Evolutionary conservation across 441 rosid species (phyloP), one percentile per base, ranked within the genome.

Genomic region (Brassica balearica): DNA sequence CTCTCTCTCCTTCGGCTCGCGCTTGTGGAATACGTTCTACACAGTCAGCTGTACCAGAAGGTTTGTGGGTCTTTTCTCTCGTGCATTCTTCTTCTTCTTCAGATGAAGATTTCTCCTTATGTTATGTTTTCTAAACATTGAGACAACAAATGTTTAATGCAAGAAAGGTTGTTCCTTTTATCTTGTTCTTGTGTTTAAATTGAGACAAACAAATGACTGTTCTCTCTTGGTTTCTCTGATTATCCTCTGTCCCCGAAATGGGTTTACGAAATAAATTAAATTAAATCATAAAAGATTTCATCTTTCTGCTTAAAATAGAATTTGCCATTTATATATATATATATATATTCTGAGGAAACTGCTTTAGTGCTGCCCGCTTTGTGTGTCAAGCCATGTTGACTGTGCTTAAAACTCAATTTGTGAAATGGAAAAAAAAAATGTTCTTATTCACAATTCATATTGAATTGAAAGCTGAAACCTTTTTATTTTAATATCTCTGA

Each of bases 11-110:
- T 48, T 67, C 1, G 10, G 58, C 69, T 67, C 20, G 17, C 10
- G 22, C 77, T 36, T 73, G 65, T 69, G 77, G 77, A 73, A 73
- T 78, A 77, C 73, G 14, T 78, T 73, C 73, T 78, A 12, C 76
- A 41, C 67, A 78, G 77, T 73, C 73, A 78, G 43, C 77, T 72
- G 25, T 34, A 56, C 46, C 38, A 3, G 2, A 78, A 78, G 82
- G 82, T 78, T 61, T 9, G 74, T 68, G 23, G 9, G 6, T 63
- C 74, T 78, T 25, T 25, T 63, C 20, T 27, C 67, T 32, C 46
- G 1, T 67, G 8, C 68, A n/a, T 63, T 63, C 67, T 65, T 60
- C 65, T 59, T 59, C 66, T 59, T 34, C 46, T 75, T 43, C 41
- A 17, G 43, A 27, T 75, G 15, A 36, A 10, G 14, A 36, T 5